Conservation (phyloP, 1,284 basidiomycete species). For the Agaricales sp. region DNA sequence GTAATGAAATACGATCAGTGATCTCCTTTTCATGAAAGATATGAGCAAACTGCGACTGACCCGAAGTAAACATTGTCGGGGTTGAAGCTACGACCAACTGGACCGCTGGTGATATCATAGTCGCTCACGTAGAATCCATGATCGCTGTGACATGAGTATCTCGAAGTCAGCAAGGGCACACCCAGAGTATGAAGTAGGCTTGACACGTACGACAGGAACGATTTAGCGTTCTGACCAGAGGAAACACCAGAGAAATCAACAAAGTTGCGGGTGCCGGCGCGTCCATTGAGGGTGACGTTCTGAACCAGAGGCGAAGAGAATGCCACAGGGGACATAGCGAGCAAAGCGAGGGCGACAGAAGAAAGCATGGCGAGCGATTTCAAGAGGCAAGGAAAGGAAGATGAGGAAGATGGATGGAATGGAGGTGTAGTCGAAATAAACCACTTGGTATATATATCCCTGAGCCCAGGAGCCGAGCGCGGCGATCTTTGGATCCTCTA, state of each 20-base stretch:
- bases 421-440: too few species aligned
- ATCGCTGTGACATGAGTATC: slow-evolving; percentile 13
- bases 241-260: slow-evolving; percentile 19
- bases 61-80: slow-evolving; percentile 19
- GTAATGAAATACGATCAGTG: too few species aligned
- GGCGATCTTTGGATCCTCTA: too few species aligned
- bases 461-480: too few species aligned
- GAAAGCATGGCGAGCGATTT: neutral
- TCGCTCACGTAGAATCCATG: slow-evolving; percentile 19
- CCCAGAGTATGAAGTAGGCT: neutral
- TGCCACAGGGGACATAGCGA: neutral
- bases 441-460: too few species aligned
- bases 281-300: slow-evolving; percentile 1
- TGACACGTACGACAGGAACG: slow-evolving; percentile 15
- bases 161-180: neutral
- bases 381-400: neutral
- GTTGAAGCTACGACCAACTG: slow-evolving; percentile 17
- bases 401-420: neutral
- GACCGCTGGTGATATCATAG: slow-evolving; percentile 13
- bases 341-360: neutral
- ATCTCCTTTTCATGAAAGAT: neutral
- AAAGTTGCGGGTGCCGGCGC: slow-evolving; percentile 6
- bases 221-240: slow-evolving; percentile 14
- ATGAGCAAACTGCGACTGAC: neutral
- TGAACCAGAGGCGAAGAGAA: neutral